Evolutionary conservation across 495 filamentous ascomycete species (phyloP), one percentile per base, ranked within the genome.

Genomic region (Physcia stellaris): DNA sequence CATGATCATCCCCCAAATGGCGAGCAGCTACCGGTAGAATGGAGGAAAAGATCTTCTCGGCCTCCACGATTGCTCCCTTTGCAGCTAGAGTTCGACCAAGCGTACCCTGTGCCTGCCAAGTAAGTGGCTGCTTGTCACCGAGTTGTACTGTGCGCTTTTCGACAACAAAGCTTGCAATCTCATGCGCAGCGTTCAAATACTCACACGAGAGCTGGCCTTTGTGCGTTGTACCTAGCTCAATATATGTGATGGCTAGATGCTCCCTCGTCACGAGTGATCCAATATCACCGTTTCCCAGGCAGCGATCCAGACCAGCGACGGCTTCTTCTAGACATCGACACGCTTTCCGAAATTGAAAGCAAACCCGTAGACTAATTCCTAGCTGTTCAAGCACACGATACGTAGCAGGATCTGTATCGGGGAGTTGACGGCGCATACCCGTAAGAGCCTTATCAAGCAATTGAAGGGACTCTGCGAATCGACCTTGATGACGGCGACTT

Each of bases 371-470:
- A 6, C 13, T 32, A 17, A 5, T 32, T 32, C 29, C 29, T 6
- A 32, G 29, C 29, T 11, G n/a, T n/a, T n/a, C n/a, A n/a, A n/a
- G n/a, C n/a, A n/a, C n/a, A n/a, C n/a, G n/a, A n/a, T n/a, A n/a
- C n/a, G n/a, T n/a, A n/a, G n/a, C n/a, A n/a, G n/a, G n/a, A n/a
- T n/a, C n/a, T n/a, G n/a, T n/a, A n/a, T n/a, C n/a, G n/a, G n/a
- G n/a, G n/a, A n/a, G n/a, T n/a, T n/a, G n/a, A n/a, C n/a, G n/a
- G n/a, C n/a, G n/a, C 15, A 63, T 27, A 6, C 43, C 40, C 5
- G 46, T 27, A 3, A 51, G 24, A 4, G 58, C 52, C 2, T 49
- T 30, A 33, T 48, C 26, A 16, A 55, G 60, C 26, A 61, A 41
- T 23, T 36, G 19, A 11, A 27, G 40, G 7, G 58, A 50, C 24